Evolutionary conservation across 2,329 filamentous ascomycete species (phyloP).

Genomic region (Arthrinium puccinioides): DNA sequence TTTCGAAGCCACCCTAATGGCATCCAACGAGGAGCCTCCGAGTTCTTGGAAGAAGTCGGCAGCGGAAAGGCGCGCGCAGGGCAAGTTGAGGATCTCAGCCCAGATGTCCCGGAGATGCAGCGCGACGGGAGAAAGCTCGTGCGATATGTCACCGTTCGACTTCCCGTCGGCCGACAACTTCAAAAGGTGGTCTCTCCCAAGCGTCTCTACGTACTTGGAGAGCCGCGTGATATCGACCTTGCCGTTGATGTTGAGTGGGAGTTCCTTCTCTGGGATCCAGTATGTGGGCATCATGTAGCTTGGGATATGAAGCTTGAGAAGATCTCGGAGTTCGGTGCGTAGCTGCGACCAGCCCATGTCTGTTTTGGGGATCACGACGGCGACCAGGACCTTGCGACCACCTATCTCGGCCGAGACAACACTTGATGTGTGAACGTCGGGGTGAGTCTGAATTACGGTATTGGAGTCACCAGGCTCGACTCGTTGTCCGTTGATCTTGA

Average conservation of each 20-base stretch:
- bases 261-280: slow-evolving; percentile 11
- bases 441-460: slow-evolving; percentile 7
- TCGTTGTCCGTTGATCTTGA: slow-evolving; percentile 40
- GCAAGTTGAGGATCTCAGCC: slow-evolving; percentile 8
- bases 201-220: slow-evolving; percentile 1
- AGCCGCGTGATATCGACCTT: slow-evolving; percentile 12
- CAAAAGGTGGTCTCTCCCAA: slow-evolving; percentile 3
- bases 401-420: slow-evolving; percentile 3
- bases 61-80: slow-evolving; percentile 2
- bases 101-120: slow-evolving; percentile 5
- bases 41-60: slow-evolving; percentile 9
- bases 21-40: slow-evolving; percentile 12
- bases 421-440: slow-evolving; percentile 1
- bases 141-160: neutral
- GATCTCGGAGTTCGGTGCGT: neutral
- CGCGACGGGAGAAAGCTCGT: slow-evolving; percentile 4
- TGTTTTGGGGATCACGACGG: slow-evolving; percentile 3
- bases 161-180: neutral
- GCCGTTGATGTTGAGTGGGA: slow-evolving; percentile 16
- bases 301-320: slow-evolving; percentile 8
- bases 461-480: slow-evolving; percentile 37
- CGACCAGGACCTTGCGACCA: slow-evolving; percentile 4
- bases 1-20: slow-evolving; percentile 5
- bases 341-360: slow-evolving; percentile 1
- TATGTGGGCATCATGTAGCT: slow-evolving; percentile 16